Conservation (phyloP, 1,284 basidiomycete species). For the Gymnopus androsaceus region DNA sequence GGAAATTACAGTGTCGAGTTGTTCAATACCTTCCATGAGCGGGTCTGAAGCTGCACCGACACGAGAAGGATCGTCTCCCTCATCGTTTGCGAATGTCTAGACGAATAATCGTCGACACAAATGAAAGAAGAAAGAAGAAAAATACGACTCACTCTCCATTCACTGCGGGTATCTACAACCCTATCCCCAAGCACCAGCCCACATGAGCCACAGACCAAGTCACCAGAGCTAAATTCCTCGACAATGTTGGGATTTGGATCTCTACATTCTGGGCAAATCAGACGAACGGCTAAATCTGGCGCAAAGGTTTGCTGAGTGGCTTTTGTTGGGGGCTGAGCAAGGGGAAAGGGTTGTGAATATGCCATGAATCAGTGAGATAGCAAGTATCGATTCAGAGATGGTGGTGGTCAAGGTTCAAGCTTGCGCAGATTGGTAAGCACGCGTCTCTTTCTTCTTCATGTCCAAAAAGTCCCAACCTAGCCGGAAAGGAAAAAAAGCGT, state of each 20-base stretch:
- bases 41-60: slow-evolving; percentile 96
- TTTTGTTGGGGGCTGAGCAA: slow-evolving; percentile 15
- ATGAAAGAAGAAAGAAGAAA: slow-evolving; percentile 18
- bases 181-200: slow-evolving; percentile 95
- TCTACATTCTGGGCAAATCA: slow-evolving; percentile 94
- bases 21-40: slow-evolving; percentile 90
- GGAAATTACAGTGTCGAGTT: slow-evolving; percentile 92
- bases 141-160: slow-evolving; percentile 83
- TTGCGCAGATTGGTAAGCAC: too few relatives aligned
- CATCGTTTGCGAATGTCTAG: slow-evolving; percentile 98
- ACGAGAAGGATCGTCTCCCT: slow-evolving; percentile 99
- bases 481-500: slow-evolving; percentile 88
- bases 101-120: slow-evolving; percentile 21
- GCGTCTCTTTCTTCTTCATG: too few relatives aligned
- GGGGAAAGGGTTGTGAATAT: slow-evolving; percentile 31
- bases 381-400: neutral
- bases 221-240: slow-evolving; percentile 97
- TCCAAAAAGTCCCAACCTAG: slow-evolving; percentile 54
- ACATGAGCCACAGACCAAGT: slow-evolving; percentile 96
- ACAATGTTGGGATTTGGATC: slow-evolving; percentile 92
- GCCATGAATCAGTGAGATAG: slow-evolving; percentile 35
- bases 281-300: slow-evolving; percentile 84
- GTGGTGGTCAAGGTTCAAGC: slow-evolving; percentile 11
- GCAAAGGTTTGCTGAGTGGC: slow-evolving; percentile 44
- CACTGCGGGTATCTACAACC: slow-evolving; percentile 96